Conservation (phyloP, 139 green algal species). For the Picochlorum sp. region DNA sequence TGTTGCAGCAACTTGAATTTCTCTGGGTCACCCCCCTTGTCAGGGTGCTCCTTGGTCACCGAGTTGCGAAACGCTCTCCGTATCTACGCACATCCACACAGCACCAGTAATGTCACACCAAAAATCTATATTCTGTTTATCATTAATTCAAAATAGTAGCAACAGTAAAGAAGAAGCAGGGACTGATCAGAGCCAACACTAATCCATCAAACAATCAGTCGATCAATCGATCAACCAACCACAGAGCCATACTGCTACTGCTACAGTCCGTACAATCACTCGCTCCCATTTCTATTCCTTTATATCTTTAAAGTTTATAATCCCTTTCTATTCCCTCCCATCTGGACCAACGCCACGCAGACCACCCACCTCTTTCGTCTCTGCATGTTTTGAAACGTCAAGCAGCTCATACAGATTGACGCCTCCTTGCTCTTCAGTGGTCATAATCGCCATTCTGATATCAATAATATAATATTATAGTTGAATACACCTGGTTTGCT, state of each 20-base stretch:
- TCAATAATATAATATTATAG: slow-evolving; percentile 1
- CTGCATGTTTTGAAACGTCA: neutral
- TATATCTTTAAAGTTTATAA: too few species aligned
- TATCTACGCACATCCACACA: neutral
- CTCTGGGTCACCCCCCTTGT: slow-evolving; percentile 52
- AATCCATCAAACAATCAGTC: too few species aligned
- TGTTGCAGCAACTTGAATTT: slow-evolving; percentile 37
- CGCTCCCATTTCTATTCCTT: too few species aligned
- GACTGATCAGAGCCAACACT: too few species aligned
- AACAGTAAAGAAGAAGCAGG: neutral
- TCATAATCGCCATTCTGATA: neutral
- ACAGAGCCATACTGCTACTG: too few species aligned
- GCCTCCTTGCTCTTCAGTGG: neutral
- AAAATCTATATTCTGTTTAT: too few species aligned
- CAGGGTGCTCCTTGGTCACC: slow-evolving; percentile 31
- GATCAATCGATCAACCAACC: too few species aligned
- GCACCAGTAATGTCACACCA: neutral
- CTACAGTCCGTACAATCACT: too few species aligned
- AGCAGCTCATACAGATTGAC: neutral
- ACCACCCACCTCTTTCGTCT: neutral
- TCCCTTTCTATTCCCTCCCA: neutral
- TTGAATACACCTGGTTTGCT: too few species aligned
- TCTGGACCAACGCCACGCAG: neutral
- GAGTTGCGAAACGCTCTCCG: slow-evolving; percentile 45
- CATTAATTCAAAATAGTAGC: neutral